Base-by-base conservation (phyloP, 148 eudicot genomes). In the Vaccinium vitisidaea region DNA sequence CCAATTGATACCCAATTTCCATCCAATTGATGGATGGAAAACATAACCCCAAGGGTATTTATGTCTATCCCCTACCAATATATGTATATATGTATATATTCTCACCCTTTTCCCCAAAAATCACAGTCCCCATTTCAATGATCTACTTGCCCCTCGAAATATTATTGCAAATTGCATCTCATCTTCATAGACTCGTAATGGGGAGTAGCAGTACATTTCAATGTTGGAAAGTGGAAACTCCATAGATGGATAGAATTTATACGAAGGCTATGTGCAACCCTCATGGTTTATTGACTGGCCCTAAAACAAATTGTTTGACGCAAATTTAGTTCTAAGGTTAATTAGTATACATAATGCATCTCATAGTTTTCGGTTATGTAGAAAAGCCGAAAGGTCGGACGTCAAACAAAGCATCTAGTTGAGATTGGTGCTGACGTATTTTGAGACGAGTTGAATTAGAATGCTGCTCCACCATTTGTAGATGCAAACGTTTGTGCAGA, bases 361-460 rank as follows among this genome's bases (percentile, higher is more conserved):
- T 74, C 75, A 85, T 71, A 36, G 12, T 15, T 79, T 81, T 25
- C n/a, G 27, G 69, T 12, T 63, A 21, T n/a, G 27, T 94, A 96
- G 98, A 92, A 86, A 87, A 84, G 73, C 25, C 85, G 92, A 79
- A 92, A 90, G 87, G 87, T 88, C 78, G 86, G 83, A 82, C 95
- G 92, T 86, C 86, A 90, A 80, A 90, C 94, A 86, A 92, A 90
- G 79, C 87, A 86, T 63, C 92, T 93, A 59, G 85, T 92, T 80
- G 94, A 92, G 90, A 84, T 92, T 84, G 89, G 91, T 85, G 48
- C 80, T n/a, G 65, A 67, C 82, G n/a, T 87, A 78, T 83, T 85
- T 84, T 89, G 86, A 84, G 90, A 88, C n/a, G 92, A 90, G 78
- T 86, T 87, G 74, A 91, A 86, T 87, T 85, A 86, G 61, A 80